phyloP scores from a whole-genome alignment of 164 flowering plant species.

The Vitis rupestris region DNA sequence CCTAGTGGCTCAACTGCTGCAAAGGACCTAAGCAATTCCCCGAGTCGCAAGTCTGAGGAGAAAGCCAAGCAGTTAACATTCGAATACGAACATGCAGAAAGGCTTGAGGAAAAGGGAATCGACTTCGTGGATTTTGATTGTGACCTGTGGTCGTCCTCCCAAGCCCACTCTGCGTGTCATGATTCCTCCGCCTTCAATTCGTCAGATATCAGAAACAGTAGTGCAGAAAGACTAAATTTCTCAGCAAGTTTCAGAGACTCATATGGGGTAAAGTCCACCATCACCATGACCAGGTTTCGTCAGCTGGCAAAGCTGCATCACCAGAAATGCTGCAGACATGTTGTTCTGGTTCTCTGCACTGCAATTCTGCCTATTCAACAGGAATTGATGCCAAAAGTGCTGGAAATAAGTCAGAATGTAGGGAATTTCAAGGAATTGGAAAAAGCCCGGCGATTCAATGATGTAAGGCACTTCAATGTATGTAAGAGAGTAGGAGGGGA shows the following conservation, averaged over 20 bases:
- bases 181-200: constrained; percentile 37
- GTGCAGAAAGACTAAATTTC: constrained; percentile 40
- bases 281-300: constrained; percentile 16
- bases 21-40: constrained; percentile 68
- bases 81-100: constrained; percentile 70
- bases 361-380: constrained; percentile 12
- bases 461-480: constrained; percentile 18
- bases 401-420: constrained; percentile 16
- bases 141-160: constrained; percentile 63
- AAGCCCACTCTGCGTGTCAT: constrained; percentile 52
- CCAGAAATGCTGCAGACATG: constrained; percentile 19
- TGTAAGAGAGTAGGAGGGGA: constrained; percentile 12
- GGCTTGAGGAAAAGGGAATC: constrained; percentile 23
- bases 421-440: constrained; percentile 21
- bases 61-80: constrained; percentile 85
- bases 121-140: constrained; percentile 46
- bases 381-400: constrained; percentile 19
- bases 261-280: constrained; percentile 44
- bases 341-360: constrained; percentile 25
- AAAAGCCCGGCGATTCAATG: constrained; percentile 27
- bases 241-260: constrained; percentile 58
- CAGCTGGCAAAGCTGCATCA: constrained; percentile 21
- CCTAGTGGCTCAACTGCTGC: constrained; percentile 69
- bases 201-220: constrained; percentile 21
- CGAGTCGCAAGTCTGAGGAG: constrained; percentile 79